phyloP scores from a whole-genome alignment of 345 rosid genomes.

The Heritiera fomes region DNA sequence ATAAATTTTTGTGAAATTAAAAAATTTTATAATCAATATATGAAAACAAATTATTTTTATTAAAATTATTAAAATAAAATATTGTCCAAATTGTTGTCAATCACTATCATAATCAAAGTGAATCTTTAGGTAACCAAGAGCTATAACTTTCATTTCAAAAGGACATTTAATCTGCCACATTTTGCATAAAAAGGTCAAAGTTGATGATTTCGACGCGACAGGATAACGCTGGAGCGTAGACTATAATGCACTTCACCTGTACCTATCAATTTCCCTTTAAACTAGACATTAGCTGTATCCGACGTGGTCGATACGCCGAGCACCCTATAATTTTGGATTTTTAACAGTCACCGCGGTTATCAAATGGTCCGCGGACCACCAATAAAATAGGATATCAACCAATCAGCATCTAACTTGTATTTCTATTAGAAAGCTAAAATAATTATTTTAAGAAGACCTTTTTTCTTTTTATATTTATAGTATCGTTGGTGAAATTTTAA shows the following conservation, averaged over 20 bases:
- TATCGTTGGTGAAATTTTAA: no score
- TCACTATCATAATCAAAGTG: no score
- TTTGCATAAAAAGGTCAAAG: not conserved
- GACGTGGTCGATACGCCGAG: slow-evolving; percentile 16
- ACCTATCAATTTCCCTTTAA: not conserved
- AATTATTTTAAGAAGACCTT: no score
- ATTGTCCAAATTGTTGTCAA: no score
- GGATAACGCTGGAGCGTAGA: not conserved
- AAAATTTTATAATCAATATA: no score
- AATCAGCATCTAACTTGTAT: not conserved
- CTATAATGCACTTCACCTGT: not conserved
- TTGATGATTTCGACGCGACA: not conserved
- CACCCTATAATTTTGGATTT: not conserved
- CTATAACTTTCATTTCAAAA: not conserved
- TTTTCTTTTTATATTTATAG: no score
- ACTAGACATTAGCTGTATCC: slow-evolving; percentile 11
- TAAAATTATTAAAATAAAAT: no score
- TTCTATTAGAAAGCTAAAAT: not conserved
- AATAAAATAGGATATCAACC: not conserved
- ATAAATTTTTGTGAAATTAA: no score
- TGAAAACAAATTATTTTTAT: no score
- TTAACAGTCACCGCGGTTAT: not conserved
- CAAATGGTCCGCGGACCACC: not conserved
- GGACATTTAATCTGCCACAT: not conserved
- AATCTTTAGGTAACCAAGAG: not conserved